Evolutionary conservation across 495 filamentous ascomycete genomes (phyloP), one percentile per base, ranked within the genome.

Genomic region (Tuber indicum): DNA sequence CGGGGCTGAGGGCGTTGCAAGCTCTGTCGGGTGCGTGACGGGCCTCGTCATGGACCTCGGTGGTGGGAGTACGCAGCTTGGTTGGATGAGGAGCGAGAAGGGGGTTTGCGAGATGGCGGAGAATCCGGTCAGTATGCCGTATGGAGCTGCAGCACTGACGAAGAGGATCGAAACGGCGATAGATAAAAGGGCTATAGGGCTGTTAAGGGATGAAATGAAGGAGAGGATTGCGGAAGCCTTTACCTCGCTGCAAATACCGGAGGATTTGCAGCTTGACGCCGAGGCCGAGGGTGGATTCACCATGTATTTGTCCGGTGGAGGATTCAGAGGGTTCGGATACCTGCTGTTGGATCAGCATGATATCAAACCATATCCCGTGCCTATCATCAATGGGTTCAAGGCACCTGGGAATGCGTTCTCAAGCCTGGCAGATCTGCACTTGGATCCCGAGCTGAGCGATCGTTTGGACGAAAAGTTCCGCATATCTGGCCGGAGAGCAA

Each of bases 291-390:
- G 86, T 0, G 92, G 92, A 7, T 88, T 94, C 75, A 89, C 91
- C 17, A 86, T 98, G 2, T 95, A 95, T 83, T 89, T 98, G 71
- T 96, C 92, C 73, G 94, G 94, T 14, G 94, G 94, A 19, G 94
- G 94, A 0, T 97, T 97, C 83, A 87, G 94, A 23, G 94, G 94
- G 43, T 97, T 96, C 86, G 94, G 94, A 16, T 95, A 92, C 84
- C 87, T 97, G 44, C 86, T 97, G 23, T 91, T 96, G 88, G 86
- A 90, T 82, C 87, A 88, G 72, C 90, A 93, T 72, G 84, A 86
- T 1, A 87, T 91, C 43, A 85, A 89, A 72, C 91, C 91, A 0
- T 98, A 98, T 79, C 94, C 94, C 0, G 92, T 97, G 23, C 91
- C 93, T 0, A 89, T 91, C 71, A 91, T 97, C 84, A 94, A 96